Base-by-base conservation (phyloP, 2,329 filamentous ascomycete genomes). In the Ceratocystis huliohia region DNA sequence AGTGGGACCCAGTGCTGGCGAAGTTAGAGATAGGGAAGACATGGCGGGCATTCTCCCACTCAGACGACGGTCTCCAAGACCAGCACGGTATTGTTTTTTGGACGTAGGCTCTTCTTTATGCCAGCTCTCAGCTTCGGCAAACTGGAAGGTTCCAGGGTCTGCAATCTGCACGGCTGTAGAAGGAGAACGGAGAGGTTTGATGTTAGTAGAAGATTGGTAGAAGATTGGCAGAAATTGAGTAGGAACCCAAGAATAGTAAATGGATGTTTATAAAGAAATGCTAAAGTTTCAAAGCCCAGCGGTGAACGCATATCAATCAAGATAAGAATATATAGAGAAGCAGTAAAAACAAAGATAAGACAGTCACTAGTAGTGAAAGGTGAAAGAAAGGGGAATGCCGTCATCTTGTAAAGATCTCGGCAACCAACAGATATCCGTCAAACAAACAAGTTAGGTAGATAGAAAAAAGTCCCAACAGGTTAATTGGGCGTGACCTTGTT, bases 161-260 rank as follows among this genome's bases (percentile, higher is more conserved):
- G 81, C 79, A 68, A 85, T 85, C 71, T 84, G 82, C 65, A 85
- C 83, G 33, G 66, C 69, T 69, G 56, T 44, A 28, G n/a, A 48
- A 25, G 33, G 13, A 57, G 20, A 22, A 46, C 10, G 20, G n/a
- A 61, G 20, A 13, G 33, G 17, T 20, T 6, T 61, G 17, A 20
- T 45, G 41, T 46, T 61, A 65, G 61, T 33, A 22, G 15, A 17
- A 25, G 20, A 13, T 53, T 53, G 48, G 13, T 33, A 22, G 15
- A 17, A 25, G 20, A 13, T 53, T 53, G 48, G 13, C 28, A 53
- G 48, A 53, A 15, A 15, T 15, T 25, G 48, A 10, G 48, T 62
- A 46, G 28, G 20, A 25, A 22, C 10, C 10, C 37, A 46, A 44
- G 37, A 41, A 37, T 61, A 20, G n/a, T 17, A 28, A 10, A 20